These are phyloP conservation scores for Eucalyptus globulus DNA, from an alignment of 345 rosid species.

Conservation along the genomic window DNA sequence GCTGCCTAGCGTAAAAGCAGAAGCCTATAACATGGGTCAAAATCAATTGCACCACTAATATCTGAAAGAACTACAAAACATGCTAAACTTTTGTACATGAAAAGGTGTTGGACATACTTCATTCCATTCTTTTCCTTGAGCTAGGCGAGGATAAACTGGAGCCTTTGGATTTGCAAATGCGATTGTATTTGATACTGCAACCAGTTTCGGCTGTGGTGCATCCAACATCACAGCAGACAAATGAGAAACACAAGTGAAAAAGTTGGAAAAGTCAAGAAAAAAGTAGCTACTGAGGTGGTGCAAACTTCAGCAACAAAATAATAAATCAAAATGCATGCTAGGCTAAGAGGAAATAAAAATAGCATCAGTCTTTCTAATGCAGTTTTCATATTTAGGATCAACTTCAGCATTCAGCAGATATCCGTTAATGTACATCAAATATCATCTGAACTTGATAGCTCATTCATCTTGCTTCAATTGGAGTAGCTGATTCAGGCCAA, in stretches of 20 bases:
- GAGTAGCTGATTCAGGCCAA: neutral
- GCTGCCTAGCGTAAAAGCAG: neutral
- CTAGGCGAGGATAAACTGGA: constrained; percentile 90
- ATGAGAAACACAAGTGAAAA: neutral
- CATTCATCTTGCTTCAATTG: neutral
- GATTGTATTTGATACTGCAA: constrained; percentile 58
- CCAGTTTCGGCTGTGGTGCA: constrained; percentile 57
- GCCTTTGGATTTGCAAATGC: constrained; percentile 72
- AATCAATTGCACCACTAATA: neutral
- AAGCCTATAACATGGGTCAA: neutral
- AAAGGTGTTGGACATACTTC: constrained; percentile 51
- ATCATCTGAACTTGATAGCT: neutral
- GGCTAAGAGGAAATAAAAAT: neutral
- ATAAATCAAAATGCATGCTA: neutral
- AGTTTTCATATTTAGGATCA: neutral
- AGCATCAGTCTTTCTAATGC: neutral
- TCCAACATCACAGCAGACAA: neutral
- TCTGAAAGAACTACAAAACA: neutral
- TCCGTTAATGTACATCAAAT: neutral
- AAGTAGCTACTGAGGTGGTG: neutral
- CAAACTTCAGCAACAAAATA: neutral
- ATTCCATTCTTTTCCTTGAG: constrained; percentile 86
- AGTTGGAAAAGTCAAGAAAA: neutral
- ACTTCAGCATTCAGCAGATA: neutral
- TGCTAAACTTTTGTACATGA: neutral